These are phyloP conservation scores for Rhodosporidiobolus odoratus DNA, from an alignment of 768 basidiomycete species.

Conservation along the genomic window DNA sequence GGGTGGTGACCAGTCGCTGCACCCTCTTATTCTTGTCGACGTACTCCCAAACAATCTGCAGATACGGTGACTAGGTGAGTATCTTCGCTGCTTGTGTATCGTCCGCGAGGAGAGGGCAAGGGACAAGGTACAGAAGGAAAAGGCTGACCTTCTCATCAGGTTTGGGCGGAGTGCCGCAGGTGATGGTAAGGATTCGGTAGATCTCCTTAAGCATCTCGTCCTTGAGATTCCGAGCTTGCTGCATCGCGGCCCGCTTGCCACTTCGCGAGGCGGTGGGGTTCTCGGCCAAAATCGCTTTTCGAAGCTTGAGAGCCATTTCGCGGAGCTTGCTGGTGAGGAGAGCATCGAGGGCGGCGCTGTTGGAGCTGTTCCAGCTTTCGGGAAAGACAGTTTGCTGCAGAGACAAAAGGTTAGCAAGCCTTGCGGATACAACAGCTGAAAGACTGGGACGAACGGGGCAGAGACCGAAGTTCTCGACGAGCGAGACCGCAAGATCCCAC, in stretches of 20 bases:
- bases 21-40: constrained; percentile 64
- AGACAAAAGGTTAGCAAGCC: not conserved
- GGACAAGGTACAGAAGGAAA: not conserved
- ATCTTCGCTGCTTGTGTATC: too few species aligned
- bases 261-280: constrained; percentile 45
- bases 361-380: constrained; percentile 71
- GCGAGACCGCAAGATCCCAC: constrained; percentile 36
- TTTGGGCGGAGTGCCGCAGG: constrained; percentile 66
- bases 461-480: constrained; percentile 55
- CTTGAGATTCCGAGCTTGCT: constrained; percentile 66
- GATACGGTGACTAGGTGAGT: not conserved
- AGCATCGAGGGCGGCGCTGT: constrained; percentile 64
- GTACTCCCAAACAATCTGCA: constrained; percentile 78
- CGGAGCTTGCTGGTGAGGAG: constrained; percentile 86
- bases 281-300: too few species aligned
- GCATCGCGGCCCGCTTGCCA: constrained; percentile 11
- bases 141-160: constrained; percentile 52
- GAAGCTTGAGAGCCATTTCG: constrained; percentile 79
- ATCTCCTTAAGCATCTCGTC: constrained; percentile 75
- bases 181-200: constrained; percentile 68
- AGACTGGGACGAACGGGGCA: not conserved
- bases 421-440: too few species aligned
- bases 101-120: too few species aligned
- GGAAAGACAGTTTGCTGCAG: constrained; percentile 35
- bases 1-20: constrained; percentile 62